phyloP scores from a whole-genome alignment of 768 basidiomycete species.

The Panus rudis region DNA sequence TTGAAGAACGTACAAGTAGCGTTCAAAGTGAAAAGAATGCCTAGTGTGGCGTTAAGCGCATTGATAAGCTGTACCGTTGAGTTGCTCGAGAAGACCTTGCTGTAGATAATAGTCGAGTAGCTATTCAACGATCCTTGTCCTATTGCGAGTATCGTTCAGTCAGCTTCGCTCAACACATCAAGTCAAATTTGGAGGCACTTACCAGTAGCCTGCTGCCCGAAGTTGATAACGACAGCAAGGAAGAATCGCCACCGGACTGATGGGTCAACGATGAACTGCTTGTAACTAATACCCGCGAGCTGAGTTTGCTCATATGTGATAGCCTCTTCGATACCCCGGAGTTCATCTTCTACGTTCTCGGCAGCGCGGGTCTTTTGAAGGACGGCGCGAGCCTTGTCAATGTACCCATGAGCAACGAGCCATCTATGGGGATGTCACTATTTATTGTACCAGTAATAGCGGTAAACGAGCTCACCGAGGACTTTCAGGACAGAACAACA shows the following conservation, averaged over 20 bases:
- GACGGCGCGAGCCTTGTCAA: constrained; percentile 1
- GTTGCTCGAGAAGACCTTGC: constrained; percentile 4
- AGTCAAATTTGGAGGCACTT: neutral
- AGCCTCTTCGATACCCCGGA: constrained; percentile 2
- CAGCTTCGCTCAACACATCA: too few species aligned
- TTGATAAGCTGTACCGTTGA: constrained; percentile 4
- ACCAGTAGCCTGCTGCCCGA: constrained; percentile 5
- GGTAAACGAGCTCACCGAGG: neutral
- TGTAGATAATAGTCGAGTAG: constrained; percentile 6
- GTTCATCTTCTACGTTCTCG: neutral
- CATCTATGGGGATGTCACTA: neutral
- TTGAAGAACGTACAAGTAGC: neutral
- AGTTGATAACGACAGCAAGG: constrained; percentile 6
- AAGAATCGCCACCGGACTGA: constrained; percentile 4
- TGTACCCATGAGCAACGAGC: constrained; percentile 2
- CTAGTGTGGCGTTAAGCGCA: constrained; percentile 1
- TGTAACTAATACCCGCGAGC: constrained; percentile 2
- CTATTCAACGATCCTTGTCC: constrained; percentile 4
- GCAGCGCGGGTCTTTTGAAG: neutral
- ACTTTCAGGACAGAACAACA: constrained; percentile 2
- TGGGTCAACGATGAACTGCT: constrained; percentile 5
- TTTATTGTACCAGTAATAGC: neutral
- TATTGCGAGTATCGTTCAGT: neutral
- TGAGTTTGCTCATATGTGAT: neutral
- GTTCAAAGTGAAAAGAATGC: constrained; percentile 4